These are phyloP conservation scores for Boletus sp. DNA, from an alignment of 1,284 basidiomycete species.

Conservation along the genomic window DNA sequence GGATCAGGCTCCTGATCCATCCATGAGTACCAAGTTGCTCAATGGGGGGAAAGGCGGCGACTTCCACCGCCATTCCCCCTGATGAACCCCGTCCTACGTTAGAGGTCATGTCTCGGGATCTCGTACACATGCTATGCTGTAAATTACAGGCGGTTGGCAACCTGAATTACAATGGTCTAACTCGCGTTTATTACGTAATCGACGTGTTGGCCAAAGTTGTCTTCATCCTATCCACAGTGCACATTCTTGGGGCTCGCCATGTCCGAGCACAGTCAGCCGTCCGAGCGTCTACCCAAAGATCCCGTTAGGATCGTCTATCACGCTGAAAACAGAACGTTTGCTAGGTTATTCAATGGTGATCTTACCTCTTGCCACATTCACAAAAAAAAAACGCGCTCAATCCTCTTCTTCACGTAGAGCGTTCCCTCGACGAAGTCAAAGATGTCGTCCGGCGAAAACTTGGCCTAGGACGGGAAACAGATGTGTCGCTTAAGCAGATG, in stretches of 20 bases:
- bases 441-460: slow-evolving; percentile 61
- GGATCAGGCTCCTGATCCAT: too few relatives aligned
- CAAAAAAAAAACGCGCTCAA: slow-evolving; percentile 2
- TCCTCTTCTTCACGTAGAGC: slow-evolving; percentile 41
- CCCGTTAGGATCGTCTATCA: slow-evolving; percentile 58
- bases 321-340: slow-evolving; percentile 50
- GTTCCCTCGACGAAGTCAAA: slow-evolving; percentile 56
- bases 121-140: neutral
- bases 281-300: slow-evolving; percentile 25
- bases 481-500: slow-evolving; percentile 54
- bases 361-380: neutral
- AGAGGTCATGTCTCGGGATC: neutral
- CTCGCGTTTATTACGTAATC: slow-evolving; percentile 10
- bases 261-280: slow-evolving; percentile 38
- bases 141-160: too few relatives aligned
- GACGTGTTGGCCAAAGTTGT: neutral
- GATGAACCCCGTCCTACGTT: neutral
- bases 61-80: neutral
- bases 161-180: too few relatives aligned
- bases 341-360: slow-evolving; percentile 64
- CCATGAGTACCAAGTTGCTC: neutral
- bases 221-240: neutral
- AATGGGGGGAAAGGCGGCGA: neutral
- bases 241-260: slow-evolving; percentile 6
- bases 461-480: slow-evolving; percentile 40